Percentiles rank a stretch among this genome's conserved stretches.
These are phyloP conservation scores for Chaetomium cochliodes DNA, from an alignment of 495 filamentous ascomycete species.

Conservation along the genomic window DNA sequence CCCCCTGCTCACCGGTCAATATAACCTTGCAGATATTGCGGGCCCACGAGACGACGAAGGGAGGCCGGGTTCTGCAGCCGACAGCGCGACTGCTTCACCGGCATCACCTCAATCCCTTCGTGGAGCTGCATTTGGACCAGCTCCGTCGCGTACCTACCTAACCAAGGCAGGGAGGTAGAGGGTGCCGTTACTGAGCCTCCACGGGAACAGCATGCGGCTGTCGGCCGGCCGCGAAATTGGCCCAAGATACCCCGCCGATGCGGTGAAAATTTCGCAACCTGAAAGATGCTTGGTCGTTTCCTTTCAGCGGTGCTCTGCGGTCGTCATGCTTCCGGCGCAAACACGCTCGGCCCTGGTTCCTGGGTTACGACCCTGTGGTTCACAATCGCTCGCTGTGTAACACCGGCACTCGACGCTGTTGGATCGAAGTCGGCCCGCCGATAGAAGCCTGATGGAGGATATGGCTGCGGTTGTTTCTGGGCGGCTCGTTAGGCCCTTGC, in stretches of 20 bases:
- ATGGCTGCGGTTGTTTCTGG: neutral
- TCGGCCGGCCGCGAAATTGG: no score
- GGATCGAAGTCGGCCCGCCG: neutral
- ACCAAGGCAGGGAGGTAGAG: no score
- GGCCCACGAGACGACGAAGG: neutral
- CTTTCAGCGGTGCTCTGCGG: neutral
- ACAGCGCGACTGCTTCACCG: neutral
- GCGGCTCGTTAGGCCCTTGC: neutral
- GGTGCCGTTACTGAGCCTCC: no score
- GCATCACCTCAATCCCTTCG: neutral
- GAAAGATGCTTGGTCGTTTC: no score
- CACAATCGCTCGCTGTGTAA: neutral
- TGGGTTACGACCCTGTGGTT: neutral
- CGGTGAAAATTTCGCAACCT: no score
- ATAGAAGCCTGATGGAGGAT: neutral
- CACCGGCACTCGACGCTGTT: neutral
- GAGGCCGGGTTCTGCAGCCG: constrained; percentile 5
- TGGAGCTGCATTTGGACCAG: neutral
- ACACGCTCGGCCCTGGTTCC: neutral
- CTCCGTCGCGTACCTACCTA: neutral
- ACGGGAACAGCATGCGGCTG: no score
- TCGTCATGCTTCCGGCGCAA: neutral
- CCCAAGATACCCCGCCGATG: no score
- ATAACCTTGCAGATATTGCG: constrained; percentile 16
- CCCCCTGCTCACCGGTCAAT: constrained; percentile 27